Evolutionary conservation across 1,284 basidiomycete genomes (phyloP).

Genomic region (Jaminaea rosea): DNA sequence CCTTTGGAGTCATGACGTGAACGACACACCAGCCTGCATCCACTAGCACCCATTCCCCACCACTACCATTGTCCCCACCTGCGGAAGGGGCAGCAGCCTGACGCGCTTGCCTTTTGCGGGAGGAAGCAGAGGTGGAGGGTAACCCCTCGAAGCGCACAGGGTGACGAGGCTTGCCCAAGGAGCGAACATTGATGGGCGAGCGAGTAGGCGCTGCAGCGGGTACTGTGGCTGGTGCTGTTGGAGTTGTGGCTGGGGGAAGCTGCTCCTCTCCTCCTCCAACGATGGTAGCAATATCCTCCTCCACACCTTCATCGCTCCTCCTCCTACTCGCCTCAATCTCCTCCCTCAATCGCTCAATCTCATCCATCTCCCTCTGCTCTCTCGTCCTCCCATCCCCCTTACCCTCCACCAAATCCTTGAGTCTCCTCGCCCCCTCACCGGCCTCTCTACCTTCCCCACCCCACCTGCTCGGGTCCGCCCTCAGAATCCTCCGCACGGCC

Average conservation of each 20-base stretch:
- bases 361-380: conserved; percentile 11
- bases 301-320: conserved; percentile 2
- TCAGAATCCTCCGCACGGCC: conserved; percentile 36
- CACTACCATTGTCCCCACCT: conserved; percentile 5
- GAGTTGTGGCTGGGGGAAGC: too few relatives aligned
- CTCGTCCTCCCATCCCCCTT: neutral
- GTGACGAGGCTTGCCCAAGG: conserved; percentile 4
- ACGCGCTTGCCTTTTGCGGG: neutral
- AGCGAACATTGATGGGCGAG: neutral
- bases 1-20: conserved; percentile 41
- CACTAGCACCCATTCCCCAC: conserved; percentile 44
- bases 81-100: neutral
- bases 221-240: too few relatives aligned
- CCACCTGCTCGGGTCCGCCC: conserved; percentile 15
- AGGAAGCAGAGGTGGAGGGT: neutral
- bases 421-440: conserved; percentile 14
- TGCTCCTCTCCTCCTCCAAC: neutral
- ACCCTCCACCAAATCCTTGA: too few relatives aligned
- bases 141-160: conserved; percentile 23
- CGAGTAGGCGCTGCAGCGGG: too few relatives aligned
- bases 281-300: too few relatives aligned
- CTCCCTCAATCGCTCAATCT: conserved; percentile 13
- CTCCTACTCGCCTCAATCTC: conserved; percentile 2
- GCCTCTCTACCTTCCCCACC: conserved; percentile 13
- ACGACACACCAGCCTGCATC: conserved; percentile 47